Base-by-base conservation (phyloP, 208 protist species). In the Hexamita inflata region DNA sequence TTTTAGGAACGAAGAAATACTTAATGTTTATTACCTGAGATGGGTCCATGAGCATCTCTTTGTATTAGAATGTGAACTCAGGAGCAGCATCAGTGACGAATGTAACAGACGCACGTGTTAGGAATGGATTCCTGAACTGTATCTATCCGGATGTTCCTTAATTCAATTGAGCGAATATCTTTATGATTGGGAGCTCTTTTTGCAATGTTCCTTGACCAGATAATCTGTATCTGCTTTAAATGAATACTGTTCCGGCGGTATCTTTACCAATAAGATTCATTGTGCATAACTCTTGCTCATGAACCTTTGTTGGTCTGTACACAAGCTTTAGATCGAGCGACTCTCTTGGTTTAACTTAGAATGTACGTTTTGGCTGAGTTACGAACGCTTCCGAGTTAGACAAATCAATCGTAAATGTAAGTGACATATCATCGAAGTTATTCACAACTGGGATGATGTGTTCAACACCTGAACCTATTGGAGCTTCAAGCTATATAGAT, bases 91-190 rank as follows among this genome's bases (percentile, higher is more conserved):
- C 64, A 45, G 11, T 45, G 11, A 45, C 64, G 35, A 70, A 49
- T n/a, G 4, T 29, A 70, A 70, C 34, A 70, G 9, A 19, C 26
- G 64, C 26, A 70, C 64, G 26, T 70, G 64, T 45, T 32, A 70
- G 35, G 35, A 70, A 70, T 35, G 64, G 64, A 70, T 70, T 70
- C 35, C 42, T 70, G 64, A 70, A 70, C 15, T 2, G 9, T 11
- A 70, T 38, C 15, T 42, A n/a, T 45, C 64, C 64, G 35, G 64
- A n/a, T 30, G 26, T 70, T 15, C 34, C 28, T 45, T n/a, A 70
- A n/a, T 45, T 45, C 2, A 70, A 9, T 15, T 70, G 15, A 49
- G 64, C 64, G n/a, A 45, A 70, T 2, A 70, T 45, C 64, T 49
- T 40, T 9, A 38, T 70, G 15, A 70, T 49, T 15, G 64, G 26